phyloP scores from a whole-genome alignment of 208 protist species.

The Leptomonas seymouri region DNA sequence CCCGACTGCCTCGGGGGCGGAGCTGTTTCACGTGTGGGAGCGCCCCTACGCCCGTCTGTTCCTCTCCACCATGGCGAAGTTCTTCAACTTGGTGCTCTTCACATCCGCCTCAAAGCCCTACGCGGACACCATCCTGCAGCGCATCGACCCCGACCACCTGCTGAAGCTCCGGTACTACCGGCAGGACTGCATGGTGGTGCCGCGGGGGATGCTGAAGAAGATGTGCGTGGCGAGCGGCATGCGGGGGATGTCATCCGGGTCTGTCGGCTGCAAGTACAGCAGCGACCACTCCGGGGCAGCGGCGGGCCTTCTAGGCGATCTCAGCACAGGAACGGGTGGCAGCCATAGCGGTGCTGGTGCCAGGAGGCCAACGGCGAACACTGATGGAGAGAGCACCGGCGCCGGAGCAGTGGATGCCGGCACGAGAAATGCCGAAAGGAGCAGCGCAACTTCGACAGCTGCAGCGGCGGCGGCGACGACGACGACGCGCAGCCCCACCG shows the following conservation, averaged over 20 bases:
- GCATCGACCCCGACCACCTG: conserved; percentile 75
- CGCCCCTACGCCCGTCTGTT: conserved; percentile 78
- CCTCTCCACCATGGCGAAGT: conserved; percentile 65
- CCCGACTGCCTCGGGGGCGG: conserved; percentile 73
- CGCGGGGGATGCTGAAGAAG: conserved; percentile 47
- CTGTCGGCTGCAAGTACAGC: not conserved
- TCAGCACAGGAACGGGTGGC: conserved; percentile 3
- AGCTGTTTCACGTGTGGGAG: conserved; percentile 90
- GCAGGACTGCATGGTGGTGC: conserved; percentile 73
- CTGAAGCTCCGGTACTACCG: conserved; percentile 79
- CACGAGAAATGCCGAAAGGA: too few species aligned
- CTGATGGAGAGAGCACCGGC: not conserved
- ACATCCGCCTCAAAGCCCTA: conserved; percentile 89
- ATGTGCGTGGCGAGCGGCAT: conserved; percentile 31
- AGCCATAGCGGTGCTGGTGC: not conserved
- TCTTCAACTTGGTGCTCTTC: conserved; percentile 89
- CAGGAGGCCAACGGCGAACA: not conserved
- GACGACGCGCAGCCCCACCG: not conserved
- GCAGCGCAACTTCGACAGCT: conserved; percentile 2
- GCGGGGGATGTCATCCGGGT: conserved; percentile 1
- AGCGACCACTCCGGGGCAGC: not conserved
- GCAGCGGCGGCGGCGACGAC: not conserved
- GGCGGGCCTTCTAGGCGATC: not conserved
- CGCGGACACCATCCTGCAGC: conserved; percentile 86
- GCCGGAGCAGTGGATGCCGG: not conserved